phyloP scores from a whole-genome alignment of 2,329 filamentous ascomycete genomes.

The Celoporthe dispersa region DNA sequence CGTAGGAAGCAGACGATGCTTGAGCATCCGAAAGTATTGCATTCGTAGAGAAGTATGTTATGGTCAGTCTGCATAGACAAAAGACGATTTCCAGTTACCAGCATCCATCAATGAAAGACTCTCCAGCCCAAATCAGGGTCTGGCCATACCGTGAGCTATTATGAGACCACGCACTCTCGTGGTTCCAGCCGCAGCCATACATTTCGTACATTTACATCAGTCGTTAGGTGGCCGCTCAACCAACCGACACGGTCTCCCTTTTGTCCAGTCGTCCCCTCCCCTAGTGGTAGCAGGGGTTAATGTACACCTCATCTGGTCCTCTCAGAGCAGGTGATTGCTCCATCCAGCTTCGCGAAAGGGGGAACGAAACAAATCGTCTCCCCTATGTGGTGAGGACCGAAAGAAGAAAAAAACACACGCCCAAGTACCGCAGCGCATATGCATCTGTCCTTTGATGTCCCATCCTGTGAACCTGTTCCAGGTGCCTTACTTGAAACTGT shows the following conservation, averaged over 20 bases:
- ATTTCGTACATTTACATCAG: conserved; percentile 31
- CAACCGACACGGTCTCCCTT: conserved; percentile 8
- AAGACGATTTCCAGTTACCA: conserved; percentile 15
- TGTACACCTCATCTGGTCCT: background rate
- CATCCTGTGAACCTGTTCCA: conserved; percentile 27
- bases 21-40: background rate
- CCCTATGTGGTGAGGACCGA: background rate
- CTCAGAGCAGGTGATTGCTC: conserved; percentile 3
- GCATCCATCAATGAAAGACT: conserved; percentile 5
- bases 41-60: conserved; percentile 11
- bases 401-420: background rate
- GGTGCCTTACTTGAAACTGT: conserved; percentile 23
- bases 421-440: conserved; percentile 3
- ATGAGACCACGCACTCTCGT: background rate
- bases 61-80: conserved; percentile 18
- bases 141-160: conserved; percentile 5
- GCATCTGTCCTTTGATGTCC: conserved; percentile 4
- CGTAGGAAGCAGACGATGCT: background rate
- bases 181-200: conserved; percentile 15
- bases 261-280: background rate
- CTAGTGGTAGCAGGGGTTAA: background rate
- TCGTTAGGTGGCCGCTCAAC: conserved; percentile 14
- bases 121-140: background rate
- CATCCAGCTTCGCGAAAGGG: background rate
- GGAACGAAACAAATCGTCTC: background rate